Conservation (phyloP, 352 stramenopile species). For the Globisporangium orthogonon region DNA sequence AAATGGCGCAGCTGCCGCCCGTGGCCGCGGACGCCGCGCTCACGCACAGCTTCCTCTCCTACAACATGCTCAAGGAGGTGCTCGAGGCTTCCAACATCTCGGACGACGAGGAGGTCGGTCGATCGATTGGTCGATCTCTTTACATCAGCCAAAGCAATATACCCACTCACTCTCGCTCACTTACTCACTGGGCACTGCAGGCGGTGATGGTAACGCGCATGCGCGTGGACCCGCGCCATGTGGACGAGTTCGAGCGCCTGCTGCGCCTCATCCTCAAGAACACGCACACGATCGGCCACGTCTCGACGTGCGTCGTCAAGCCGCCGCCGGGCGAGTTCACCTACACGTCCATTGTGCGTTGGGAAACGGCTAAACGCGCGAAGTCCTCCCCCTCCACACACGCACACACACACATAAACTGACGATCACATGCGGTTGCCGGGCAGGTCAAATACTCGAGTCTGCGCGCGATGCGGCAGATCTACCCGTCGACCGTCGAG, state of each 20-base stretch:
- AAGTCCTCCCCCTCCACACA: too few relatives aligned
- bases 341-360: conserved; percentile 77
- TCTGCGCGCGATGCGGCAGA: conserved; percentile 63
- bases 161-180: neutral
- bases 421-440: too few relatives aligned
- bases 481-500: conserved; percentile 61
- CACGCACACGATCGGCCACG: conserved; percentile 70
- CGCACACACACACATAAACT: too few relatives aligned
- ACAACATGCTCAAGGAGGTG: conserved; percentile 71
- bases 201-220: conserved; percentile 81
- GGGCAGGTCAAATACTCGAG: conserved; percentile 74
- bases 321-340: conserved; percentile 64
- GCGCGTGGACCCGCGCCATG: conserved; percentile 61
- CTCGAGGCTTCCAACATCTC: conserved; percentile 72
- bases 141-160: neutral
- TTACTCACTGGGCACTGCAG: conserved; percentile 14
- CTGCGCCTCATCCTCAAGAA: conserved; percentile 77
- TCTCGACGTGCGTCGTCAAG: conserved; percentile 79
- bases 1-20: neutral
- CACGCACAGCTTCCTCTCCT: conserved; percentile 60
- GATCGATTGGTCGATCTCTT: neutral
- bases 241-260: conserved; percentile 75
- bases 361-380: neutral
- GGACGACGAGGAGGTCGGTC: conserved; percentile 66
- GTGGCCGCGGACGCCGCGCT: conserved; percentile 13